Percentiles rank a stretch among this genome's conserved stretches.
phyloP scores from a whole-genome alignment of 345 rosid species.

The Clarkia xantiana region DNA sequence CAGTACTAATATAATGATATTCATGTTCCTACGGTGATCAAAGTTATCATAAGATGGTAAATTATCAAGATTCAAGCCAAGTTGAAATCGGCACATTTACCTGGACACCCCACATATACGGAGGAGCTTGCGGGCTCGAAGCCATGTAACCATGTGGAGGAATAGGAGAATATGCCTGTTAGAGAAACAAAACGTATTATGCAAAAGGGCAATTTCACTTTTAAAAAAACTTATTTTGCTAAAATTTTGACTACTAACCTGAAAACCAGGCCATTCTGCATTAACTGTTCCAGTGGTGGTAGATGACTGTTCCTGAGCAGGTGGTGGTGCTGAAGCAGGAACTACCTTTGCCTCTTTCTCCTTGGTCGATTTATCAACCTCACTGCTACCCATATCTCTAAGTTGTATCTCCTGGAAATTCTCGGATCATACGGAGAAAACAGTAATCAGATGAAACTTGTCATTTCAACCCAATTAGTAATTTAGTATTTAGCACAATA shows the following conservation, averaged over 20 bases:
- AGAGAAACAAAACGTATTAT: conserved; percentile 11
- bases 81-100: conserved; percentile 17
- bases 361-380: conserved; percentile 43
- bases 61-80: neutral
- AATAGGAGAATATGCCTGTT: conserved; percentile 80
- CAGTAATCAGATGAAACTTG: neutral
- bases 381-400: conserved; percentile 48
- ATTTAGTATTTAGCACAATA: neutral
- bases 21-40: neutral
- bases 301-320: conserved; percentile 49
- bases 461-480: neutral
- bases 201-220: conserved; percentile 10
- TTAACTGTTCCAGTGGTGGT: conserved; percentile 44
- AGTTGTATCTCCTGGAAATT: neutral
- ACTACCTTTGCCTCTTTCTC: conserved; percentile 23
- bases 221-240: conserved; percentile 2
- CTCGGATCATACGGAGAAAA: conserved; percentile 1
- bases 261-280: conserved; percentile 95
- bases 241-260: conserved; percentile 31
- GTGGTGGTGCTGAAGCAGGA: conserved; percentile 44
- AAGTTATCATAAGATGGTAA: neutral
- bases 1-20: no score
- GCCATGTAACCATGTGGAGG: conserved; percentile 95
- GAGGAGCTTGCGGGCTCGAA: conserved; percentile 94
- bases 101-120: conserved; percentile 99